Conservation (phyloP, 257 asterid genomes). For the Gentiana macrophylla region DNA sequence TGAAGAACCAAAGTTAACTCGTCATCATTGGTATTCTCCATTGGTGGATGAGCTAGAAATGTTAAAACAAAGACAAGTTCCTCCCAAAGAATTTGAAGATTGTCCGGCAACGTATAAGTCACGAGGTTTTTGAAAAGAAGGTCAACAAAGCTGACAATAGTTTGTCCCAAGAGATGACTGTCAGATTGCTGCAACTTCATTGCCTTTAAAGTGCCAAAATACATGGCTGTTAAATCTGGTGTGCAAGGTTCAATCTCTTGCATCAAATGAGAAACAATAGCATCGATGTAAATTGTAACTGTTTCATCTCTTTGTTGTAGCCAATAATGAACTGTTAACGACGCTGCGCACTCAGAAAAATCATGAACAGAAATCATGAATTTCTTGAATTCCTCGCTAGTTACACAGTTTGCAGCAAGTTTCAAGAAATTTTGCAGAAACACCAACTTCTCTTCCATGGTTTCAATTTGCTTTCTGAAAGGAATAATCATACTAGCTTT, state of each 20-base stretch:
- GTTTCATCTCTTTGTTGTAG: background rate
- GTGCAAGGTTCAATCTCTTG: background rate
- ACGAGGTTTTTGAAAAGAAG: background rate
- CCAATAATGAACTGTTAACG: background rate
- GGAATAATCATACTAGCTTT: background rate
- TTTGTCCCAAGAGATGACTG: background rate
- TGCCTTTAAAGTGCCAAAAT: background rate
- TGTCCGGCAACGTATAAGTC: background rate
- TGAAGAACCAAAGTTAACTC: too few relatives aligned
- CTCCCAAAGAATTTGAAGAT: background rate
- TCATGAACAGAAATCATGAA: background rate
- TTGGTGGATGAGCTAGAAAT: conserved; percentile 2
- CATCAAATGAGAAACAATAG: background rate
- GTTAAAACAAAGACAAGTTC: conserved; percentile 3
- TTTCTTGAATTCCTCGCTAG: background rate
- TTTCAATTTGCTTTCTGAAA: background rate
- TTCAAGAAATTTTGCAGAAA: background rate
- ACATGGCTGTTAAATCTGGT: background rate
- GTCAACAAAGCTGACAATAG: conserved; percentile 1
- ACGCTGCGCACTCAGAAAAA: background rate
- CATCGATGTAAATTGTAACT: background rate
- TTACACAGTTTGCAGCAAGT: background rate
- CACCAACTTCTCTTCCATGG: background rate
- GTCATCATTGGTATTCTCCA: background rate
- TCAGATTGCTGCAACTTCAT: background rate